Base-by-base conservation (phyloP, 768 basidiomycete species). In the Tylopilus felleus region DNA sequence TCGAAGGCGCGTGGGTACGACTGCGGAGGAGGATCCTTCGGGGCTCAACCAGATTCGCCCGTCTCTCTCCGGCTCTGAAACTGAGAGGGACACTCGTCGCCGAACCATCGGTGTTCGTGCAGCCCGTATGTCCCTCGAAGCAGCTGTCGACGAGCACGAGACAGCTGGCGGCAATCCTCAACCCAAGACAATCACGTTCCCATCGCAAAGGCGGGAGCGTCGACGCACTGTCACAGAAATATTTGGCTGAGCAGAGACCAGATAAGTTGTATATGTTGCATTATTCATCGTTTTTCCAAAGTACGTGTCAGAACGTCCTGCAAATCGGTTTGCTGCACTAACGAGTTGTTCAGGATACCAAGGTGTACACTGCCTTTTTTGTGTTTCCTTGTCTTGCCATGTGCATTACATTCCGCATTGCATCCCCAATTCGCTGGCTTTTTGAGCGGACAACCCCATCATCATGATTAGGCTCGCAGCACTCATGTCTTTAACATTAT, bases 221-320 rank as follows among this genome's bases (percentile, higher is more conserved):
- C 70, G 78, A 46, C 70, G 78, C 33, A 80, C 79, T 33, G 73
- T 80, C 41, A 79, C 77, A n/a, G 79, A 80, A 57, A 75, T 80
- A 52, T 79, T 78, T 56, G 47, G 64, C 44, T 70, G 52, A 70
- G 23, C 28, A 10, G 4, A 43, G 55, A 39, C 38, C 38, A 27
- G 41, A 35, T 45, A 44, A n/a, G n/a, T 49, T 56, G 51, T 63
- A 52, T 59, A 54, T 6, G 28, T 61, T 48, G 49, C 61, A 58
- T 49, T 27, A 27, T 48, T 45, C 45, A 47, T 54, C 38, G 35
- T 33, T 49, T 55, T 56, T 45, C 10, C 21, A 55, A 65, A 65
- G 69, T 68, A 31, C 17, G 68, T 56, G 27, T 21, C 27, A 10
- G 31, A 43, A 10, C n/a, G 21, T 38, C 14, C 19, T 42, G n/a